phyloP scores from a whole-genome alignment of 345 rosid species.

The Conringia planisiliqua region DNA sequence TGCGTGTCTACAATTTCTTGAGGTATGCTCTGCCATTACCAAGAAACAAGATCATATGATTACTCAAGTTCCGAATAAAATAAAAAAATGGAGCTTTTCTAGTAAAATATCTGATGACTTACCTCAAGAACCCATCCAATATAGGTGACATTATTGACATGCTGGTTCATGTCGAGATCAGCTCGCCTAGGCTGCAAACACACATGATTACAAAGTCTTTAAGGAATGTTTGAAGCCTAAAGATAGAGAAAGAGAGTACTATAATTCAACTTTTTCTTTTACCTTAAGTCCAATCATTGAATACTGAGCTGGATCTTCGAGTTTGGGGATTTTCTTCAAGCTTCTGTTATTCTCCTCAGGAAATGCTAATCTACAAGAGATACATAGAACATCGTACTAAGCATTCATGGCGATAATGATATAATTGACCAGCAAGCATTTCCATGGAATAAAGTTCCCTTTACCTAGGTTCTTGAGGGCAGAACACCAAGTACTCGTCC shows the following conservation, averaged over 20 bases:
- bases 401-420: neutral
- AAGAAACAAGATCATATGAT: constrained; percentile 6
- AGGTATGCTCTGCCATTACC: constrained; percentile 79
- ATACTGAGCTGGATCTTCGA: constrained; percentile 69
- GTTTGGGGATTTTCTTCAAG: constrained; percentile 68
- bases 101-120: neutral
- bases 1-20: constrained; percentile 80
- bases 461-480: constrained; percentile 79
- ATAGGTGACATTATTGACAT: constrained; percentile 84
- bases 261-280: neutral
- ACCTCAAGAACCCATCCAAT: constrained; percentile 99
- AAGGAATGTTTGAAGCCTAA: neutral
- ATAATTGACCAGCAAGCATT: neutral
- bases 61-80: neutral
- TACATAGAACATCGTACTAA: neutral
- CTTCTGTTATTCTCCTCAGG: constrained; percentile 79
- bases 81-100: neutral
- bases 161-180: constrained; percentile 98
- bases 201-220: neutral
- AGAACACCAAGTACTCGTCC: constrained; percentile 69
- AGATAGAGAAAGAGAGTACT: neutral
- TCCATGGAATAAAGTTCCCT: neutral
- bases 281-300: constrained; percentile 64
- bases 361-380: constrained; percentile 61
- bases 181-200: constrained; percentile 71